Evolutionary conservation across 768 basidiomycete genomes (phyloP).

Genomic region (Neoboletus brunneissimus): DNA sequence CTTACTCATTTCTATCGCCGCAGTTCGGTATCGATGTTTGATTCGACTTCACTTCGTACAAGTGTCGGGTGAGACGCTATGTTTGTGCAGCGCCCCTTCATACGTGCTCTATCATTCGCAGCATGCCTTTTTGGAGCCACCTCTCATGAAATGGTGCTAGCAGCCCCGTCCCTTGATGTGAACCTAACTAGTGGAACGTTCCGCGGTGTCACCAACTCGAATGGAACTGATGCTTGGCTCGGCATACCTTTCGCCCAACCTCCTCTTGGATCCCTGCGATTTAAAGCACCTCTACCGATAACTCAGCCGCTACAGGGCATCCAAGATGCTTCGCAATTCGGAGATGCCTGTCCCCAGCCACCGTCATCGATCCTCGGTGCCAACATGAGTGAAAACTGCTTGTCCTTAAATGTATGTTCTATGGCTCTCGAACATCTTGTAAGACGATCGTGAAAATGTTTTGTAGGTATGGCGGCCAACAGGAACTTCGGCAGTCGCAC

Average conservation of each 20-base stretch:
- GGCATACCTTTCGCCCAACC: conserved; percentile 61
- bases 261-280: conserved; percentile 53
- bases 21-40: neutral
- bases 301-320: conserved; percentile 29
- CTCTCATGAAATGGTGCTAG: neutral
- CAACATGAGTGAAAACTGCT: conserved; percentile 49
- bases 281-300: conserved; percentile 52
- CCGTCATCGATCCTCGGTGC: conserved; percentile 38
- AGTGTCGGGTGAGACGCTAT: neutral
- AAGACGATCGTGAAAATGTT: neutral
- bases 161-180: conserved; percentile 30
- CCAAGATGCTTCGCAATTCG: conserved; percentile 46
- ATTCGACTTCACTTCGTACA: neutral
- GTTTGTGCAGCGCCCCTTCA: neutral
- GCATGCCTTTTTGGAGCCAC: neutral
- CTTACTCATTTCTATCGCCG: neutral
- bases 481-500: neutral
- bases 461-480: conserved; percentile 20
- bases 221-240: conserved; percentile 54
- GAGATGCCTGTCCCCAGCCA: conserved; percentile 55
- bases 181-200: conserved; percentile 44
- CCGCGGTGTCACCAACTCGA: conserved; percentile 41
- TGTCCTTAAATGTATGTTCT: conserved; percentile 47
- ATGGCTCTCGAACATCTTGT: neutral
- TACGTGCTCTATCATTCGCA: neutral